Conservation (phyloP, 768 basidiomycete genomes). For the Cystoderma amianthinum region DNA sequence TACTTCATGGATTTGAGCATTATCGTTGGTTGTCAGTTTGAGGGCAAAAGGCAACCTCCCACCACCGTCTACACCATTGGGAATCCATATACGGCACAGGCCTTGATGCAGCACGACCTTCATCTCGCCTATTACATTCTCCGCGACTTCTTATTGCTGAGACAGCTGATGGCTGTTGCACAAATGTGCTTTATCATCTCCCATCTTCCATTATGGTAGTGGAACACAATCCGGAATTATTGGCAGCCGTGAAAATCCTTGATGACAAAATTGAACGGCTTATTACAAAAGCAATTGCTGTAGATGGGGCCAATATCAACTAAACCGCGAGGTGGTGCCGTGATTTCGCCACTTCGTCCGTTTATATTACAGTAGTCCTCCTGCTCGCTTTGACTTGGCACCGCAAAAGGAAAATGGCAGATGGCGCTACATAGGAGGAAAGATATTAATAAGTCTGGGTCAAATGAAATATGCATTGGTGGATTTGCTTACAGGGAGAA, state of each 20-base stretch:
- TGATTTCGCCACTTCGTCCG: too few relatives aligned
- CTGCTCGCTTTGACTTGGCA: too few relatives aligned
- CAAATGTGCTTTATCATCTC: conserved; percentile 37
- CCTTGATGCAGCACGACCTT: conserved; percentile 32
- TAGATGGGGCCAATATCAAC: not conserved
- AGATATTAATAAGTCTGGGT: too few relatives aligned
- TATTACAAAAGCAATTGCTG: conserved; percentile 22
- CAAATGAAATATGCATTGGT: too few relatives aligned
- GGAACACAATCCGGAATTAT: conserved; percentile 21
- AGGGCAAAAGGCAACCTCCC: conserved; percentile 15
- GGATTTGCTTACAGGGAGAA: too few relatives aligned
- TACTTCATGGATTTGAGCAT: conserved; percentile 33
- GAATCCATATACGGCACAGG: conserved; percentile 43
- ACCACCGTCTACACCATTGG: conserved; percentile 39
- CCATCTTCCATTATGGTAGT: conserved; percentile 38
- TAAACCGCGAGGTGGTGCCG: too few relatives aligned
- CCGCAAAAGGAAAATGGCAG: too few relatives aligned
- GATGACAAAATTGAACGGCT: conserved; percentile 39
- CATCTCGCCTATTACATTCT: conserved; percentile 33
- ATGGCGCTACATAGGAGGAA: too few relatives aligned
- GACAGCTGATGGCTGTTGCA: conserved; percentile 27
- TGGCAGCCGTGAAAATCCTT: conserved; percentile 22
- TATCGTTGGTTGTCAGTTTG: conserved; percentile 27
- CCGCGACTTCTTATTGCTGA: conserved; percentile 37
- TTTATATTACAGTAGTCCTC: too few relatives aligned